These are phyloP conservation scores for Lyophyllum shimeji DNA, from an alignment of 768 basidiomycete species.

Conservation along the genomic window DNA sequence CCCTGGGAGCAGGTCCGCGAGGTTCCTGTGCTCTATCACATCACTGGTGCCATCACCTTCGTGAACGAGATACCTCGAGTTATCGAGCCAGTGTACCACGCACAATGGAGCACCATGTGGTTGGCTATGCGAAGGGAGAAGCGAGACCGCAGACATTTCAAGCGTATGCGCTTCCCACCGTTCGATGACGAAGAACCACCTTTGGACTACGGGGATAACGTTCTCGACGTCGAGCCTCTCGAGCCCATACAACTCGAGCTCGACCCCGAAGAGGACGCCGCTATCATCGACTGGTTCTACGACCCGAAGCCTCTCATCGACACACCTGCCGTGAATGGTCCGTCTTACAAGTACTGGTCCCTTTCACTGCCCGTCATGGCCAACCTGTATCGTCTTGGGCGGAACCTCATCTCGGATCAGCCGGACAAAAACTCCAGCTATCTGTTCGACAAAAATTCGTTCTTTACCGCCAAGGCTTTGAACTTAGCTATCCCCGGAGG, in stretches of 20 bases:
- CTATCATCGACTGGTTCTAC: conserved; percentile 98
- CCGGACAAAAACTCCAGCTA: conserved; percentile 90
- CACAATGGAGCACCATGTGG: conserved; percentile 99
- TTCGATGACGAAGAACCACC: conserved; percentile 99
- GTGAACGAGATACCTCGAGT: conserved; percentile 98
- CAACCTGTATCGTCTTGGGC: conserved; percentile 92
- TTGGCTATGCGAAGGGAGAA: conserved; percentile 98
- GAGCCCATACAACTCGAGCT: conserved; percentile 97
- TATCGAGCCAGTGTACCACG: conserved; percentile 97
- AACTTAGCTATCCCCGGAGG: conserved; percentile 98
- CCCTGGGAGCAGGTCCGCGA: conserved; percentile 99
- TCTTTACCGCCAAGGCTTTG: conserved; percentile 97
- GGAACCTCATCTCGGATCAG: conserved; percentile 91
- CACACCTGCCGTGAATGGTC: conserved; percentile 86
- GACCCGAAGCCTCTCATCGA: conserved; percentile 94
- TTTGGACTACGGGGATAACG: conserved; percentile 98
- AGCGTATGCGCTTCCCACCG: conserved; percentile 99
- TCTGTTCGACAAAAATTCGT: conserved; percentile 95
- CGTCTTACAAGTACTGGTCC: conserved; percentile 92
- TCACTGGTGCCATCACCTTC: conserved; percentile 99
- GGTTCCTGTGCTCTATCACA: conserved; percentile 97
- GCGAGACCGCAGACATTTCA: conserved; percentile 97
- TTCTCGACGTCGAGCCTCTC: conserved; percentile 95
- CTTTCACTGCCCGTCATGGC: conserved; percentile 94
- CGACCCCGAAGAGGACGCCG: conserved; percentile 86